Evolutionary conservation across 2,329 filamentous ascomycete genomes (phyloP), one percentile per base, ranked within the genome.

Genomic region (Scytalidium lignicola): DNA sequence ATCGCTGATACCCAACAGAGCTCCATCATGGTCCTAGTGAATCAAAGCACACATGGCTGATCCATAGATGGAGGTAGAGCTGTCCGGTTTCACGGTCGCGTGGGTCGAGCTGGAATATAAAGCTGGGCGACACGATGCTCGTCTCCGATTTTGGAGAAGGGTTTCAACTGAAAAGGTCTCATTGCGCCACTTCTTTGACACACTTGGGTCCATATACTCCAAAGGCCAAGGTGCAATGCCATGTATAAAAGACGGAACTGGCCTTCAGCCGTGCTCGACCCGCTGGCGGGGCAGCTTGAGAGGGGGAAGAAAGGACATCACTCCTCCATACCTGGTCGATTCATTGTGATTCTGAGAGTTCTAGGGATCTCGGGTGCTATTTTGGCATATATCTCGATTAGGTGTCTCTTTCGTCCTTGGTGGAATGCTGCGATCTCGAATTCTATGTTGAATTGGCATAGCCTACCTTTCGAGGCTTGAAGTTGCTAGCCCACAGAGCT

Each of bases 281-380:
- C 32, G 10, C 32, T n/a, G 15, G 60, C 57, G 62, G 58, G 60
- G 60, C 56, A 55, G 46, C 49, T 23, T 54, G 54, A 51, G 15
- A n/a, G 15, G 55, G 53, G 53, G 51, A 53, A 49, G 49, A 56
- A 51, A 51, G 51, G 54, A 50, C 20, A 52, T 54, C 39, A 53
- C 51, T 53, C 32, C 45, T 54, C 47, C 61, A 55, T 63, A 64
- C 62, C 61, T 63, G 61, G 61, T 56, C 62, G 59, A 55, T 64
- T 64, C 62, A 64, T 64, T 37, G 32, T 37, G 48, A 47, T 58
- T 26, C 49, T 44, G 44, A 39, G 44, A 46, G 37, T 44, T 15
- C 43, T 28, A 28, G 26, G 26, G 26, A 17, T 37, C n/a, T 37
- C 23, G 10, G 23, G 23, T 10, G 23, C 32, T 37, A 8, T n/a